phyloP scores from a whole-genome alignment of 23 red algal genomes.

The Gracilaria domingensis region DNA sequence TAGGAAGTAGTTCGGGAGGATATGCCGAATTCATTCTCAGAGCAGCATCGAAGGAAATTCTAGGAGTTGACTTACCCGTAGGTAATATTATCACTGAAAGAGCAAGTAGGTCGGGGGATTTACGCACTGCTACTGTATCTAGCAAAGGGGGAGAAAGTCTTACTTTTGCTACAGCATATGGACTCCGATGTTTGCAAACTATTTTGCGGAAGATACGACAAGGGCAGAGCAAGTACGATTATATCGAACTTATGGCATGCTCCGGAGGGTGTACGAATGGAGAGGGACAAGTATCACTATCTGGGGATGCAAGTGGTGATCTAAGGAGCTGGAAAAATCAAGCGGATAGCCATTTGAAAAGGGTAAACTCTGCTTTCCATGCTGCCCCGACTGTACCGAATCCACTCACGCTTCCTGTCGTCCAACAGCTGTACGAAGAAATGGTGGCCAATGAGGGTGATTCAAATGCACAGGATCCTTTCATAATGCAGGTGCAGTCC shows the following conservation, averaged over 20 bases:
- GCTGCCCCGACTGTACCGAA: slow-evolving; percentile 19
- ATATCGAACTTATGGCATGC: slow-evolving; percentile 94
- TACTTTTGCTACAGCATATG: slow-evolving; percentile 82
- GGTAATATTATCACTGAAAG: slow-evolving; percentile 26
- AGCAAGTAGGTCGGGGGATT: slow-evolving; percentile 53
- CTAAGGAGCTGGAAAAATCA: slow-evolving; percentile 3
- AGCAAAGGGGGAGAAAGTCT: slow-evolving; percentile 40
- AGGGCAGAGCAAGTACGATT: slow-evolving; percentile 64
- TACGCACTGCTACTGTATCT: slow-evolving; percentile 24
- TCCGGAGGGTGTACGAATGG: slow-evolving; percentile 90
- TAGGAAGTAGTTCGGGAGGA: slow-evolving; percentile 67
- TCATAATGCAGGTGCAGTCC: background rate
- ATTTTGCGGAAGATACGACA: slow-evolving; percentile 76
- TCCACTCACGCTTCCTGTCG: background rate
- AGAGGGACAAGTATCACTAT: slow-evolving; percentile 68
- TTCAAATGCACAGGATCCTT: background rate
- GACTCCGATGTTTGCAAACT: slow-evolving; percentile 90
- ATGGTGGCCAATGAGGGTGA: background rate
- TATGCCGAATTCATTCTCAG: slow-evolving; percentile 76
- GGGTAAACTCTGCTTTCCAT: slow-evolving; percentile 21
- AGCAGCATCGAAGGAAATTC: slow-evolving; percentile 55
- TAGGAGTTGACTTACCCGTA: slow-evolving; percentile 49
- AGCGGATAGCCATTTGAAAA: slow-evolving; percentile 34
- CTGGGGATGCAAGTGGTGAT: background rate
- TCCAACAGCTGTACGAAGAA: background rate